Conservation (phyloP, 31 red algal species). For the Endocladia muricata region DNA sequence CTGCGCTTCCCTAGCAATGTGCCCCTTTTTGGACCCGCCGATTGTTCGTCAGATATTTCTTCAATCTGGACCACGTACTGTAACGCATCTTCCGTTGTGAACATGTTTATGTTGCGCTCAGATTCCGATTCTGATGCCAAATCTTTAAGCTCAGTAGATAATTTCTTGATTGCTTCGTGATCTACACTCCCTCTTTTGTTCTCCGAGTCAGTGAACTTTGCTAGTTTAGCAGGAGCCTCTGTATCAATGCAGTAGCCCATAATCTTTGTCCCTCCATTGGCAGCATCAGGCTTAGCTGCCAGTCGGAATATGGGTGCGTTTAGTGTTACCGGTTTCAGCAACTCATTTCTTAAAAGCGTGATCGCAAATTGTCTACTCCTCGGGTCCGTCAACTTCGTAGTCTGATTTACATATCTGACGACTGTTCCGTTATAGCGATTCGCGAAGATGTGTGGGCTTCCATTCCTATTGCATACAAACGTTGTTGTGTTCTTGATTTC, state of each 20-base stretch:
- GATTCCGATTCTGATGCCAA: background rate
- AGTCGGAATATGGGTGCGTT: slow-evolving; percentile 20
- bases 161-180: background rate
- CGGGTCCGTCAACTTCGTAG: background rate
- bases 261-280: background rate
- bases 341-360: slow-evolving; percentile 3
- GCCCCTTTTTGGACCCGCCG: background rate
- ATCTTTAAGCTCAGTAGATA: background rate
- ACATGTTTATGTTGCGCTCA: background rate
- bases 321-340: background rate
- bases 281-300: background rate
- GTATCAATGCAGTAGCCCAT: background rate
- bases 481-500: background rate
- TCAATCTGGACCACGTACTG: background rate
- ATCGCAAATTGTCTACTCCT: slow-evolving; percentile 23
- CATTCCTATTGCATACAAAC: background rate
- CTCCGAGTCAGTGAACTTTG: background rate
- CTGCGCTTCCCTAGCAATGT: background rate
- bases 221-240: background rate
- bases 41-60: background rate
- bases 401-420: slow-evolving; percentile 11
- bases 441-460: background rate
- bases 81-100: background rate
- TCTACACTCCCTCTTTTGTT: background rate
- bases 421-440: background rate